Base-by-base conservation (phyloP, 495 filamentous ascomycete species). In the Pyronema domesticum region DNA sequence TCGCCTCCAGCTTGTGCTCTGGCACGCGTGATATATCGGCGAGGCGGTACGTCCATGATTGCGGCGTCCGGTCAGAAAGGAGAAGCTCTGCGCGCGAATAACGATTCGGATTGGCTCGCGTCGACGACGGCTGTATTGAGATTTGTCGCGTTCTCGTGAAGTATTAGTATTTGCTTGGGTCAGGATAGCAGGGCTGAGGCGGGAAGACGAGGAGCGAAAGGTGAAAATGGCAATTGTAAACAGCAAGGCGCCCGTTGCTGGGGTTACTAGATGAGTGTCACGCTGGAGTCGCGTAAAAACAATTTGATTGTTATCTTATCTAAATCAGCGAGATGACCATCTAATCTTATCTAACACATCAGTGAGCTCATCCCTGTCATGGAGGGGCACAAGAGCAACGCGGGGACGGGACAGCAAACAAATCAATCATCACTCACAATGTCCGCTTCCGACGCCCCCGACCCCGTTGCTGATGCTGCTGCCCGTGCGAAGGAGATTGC, bases 401-500 rank as follows among this genome's bases (percentile, higher is more conserved):
- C 23, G 23, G 23, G 23, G 23, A 30, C 5, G 23, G 23, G 23
- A 30, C 23, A 30, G 23, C 39, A 13, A 42, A 17, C 11, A 42
- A 42, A 42, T 42, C 39, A 13, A 42, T 47, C 45, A 47, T 19
- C 45, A 47, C 45, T 19, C 10, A 47, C 39, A 14, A 47, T 23
- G 18, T 15, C 18, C 14, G 9, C 18, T 10, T 15, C 14, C 17
- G 30, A 50, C 30, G 13, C 10, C 23, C 47, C 47, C 30, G 47
- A 50, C 47, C 23, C 79, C 44, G 74, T 68, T 17, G 74, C 76
- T 47, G 68, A 73, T 37, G 77, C 77, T 46, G 68, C 78, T 60
- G 82, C 87, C 65, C 80, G 80, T 64, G 80, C 78, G 54, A 80
- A 81, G 66, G 87, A 98, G 68, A 75, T 75, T 34, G 83, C 80